phyloP scores from a whole-genome alignment of 257 asterid genomes.

The Fraxinus anomala region DNA sequence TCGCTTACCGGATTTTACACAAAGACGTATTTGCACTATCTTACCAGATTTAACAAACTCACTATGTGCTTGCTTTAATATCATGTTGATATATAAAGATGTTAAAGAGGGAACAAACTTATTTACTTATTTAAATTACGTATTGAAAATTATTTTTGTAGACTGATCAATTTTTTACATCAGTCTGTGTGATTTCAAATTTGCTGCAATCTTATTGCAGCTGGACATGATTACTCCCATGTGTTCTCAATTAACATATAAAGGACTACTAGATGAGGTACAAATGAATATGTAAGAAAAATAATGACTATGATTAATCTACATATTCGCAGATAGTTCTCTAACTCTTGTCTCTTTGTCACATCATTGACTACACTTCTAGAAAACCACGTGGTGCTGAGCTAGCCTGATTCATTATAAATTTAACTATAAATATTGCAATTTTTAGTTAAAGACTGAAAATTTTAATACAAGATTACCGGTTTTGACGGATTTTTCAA shows the following conservation, averaged over 20 bases:
- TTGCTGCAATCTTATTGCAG: slow-evolving; percentile 49
- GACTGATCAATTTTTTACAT: background rate
- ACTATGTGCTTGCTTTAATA: background rate
- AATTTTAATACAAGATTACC: background rate
- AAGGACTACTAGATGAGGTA: slow-evolving; percentile 97
- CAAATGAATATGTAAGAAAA: slow-evolving; percentile 6
- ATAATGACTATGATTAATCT: no score
- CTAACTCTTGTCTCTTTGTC: background rate
- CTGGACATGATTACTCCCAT: slow-evolving; percentile 98
- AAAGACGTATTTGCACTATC: no score
- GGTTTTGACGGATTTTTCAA: no score
- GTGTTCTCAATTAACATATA: slow-evolving; percentile 91
- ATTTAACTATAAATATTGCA: background rate
- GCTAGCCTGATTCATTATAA: background rate
- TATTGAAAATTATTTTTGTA: background rate
- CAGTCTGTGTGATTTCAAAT: slow-evolving; percentile 21
- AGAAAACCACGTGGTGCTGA: background rate
- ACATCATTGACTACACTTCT: background rate
- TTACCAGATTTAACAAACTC: no score
- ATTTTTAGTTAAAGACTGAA: background rate
- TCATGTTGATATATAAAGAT: background rate
- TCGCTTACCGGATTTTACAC: no score
- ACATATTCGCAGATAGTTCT: background rate
- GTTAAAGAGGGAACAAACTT: background rate
- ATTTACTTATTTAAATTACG: background rate